Conservation (phyloP, 768 basidiomycete species). For the Kondoa malvinella region DNA sequence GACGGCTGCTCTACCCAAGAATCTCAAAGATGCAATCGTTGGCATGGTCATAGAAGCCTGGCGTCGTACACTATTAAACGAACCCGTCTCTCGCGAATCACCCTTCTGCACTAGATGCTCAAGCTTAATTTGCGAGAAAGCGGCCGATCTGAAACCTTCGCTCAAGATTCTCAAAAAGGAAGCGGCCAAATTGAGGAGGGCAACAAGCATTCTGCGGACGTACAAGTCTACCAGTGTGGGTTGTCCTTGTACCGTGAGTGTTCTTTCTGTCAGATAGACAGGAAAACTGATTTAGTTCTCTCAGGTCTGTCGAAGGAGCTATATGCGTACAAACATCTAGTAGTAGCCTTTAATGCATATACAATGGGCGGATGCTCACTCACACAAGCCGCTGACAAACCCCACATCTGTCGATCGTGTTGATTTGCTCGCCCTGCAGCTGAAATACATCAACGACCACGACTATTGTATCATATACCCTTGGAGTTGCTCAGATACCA, state of each 20-base stretch:
- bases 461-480: no score
- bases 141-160: background rate
- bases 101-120: constrained; percentile 4
- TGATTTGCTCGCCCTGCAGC: no score
- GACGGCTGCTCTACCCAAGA: background rate
- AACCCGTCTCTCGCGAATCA: background rate
- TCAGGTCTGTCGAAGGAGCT: no score
- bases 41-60: constrained; percentile 5
- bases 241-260: background rate
- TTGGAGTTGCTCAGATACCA: no score
- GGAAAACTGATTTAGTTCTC: no score
- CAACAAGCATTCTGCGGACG: background rate
- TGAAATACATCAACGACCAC: no score
- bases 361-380: no score
- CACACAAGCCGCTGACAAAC: no score
- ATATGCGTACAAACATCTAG: no score
- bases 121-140: constrained; percentile 2
- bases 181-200: background rate
- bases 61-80: background rate
- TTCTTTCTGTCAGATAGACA: no score
- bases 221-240: background rate
- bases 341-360: no score
- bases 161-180: constrained; percentile 7
- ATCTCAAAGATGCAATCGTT: background rate
- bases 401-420: no score